Conservation (phyloP, 2,329 filamentous ascomycete species). For the Botryosphaeria dothidea region DNA sequence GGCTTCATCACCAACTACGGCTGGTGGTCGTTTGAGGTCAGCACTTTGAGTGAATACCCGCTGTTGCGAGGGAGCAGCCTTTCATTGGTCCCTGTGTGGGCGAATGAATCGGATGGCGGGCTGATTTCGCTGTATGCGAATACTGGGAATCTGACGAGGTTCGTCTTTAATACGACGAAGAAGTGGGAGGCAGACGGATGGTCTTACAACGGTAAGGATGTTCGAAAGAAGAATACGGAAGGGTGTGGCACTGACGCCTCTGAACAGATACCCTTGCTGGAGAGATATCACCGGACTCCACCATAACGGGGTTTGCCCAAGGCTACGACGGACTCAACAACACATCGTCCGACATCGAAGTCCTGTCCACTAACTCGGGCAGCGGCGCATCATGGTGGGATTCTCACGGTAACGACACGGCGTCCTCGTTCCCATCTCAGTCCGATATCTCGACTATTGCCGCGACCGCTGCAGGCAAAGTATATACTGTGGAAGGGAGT, state of each 20-base stretch:
- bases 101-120: not conserved
- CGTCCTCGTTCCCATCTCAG: not conserved
- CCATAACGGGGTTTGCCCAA: not conserved
- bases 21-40: slow-evolving; percentile 50
- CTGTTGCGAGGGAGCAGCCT: not conserved
- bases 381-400: not conserved
- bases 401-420: not conserved
- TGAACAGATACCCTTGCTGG: not conserved
- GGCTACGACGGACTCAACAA: not conserved
- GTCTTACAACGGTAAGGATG: not conserved
- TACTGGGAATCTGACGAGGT: not conserved
- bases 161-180: not conserved
- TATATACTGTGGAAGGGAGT: not conserved
- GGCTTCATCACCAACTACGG: slow-evolving; percentile 64
- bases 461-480: not conserved
- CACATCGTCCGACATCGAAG: not conserved
- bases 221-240: no score
- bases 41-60: not conserved
- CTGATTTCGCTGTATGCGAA: not conserved
- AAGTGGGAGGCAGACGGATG: not conserved
- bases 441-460: not conserved
- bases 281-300: not conserved
- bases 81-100: not conserved
- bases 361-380: not conserved
- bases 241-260: not conserved